Conservation (phyloP, 352 stramenopile genomes). For the Phytopythium helicoides region DNA sequence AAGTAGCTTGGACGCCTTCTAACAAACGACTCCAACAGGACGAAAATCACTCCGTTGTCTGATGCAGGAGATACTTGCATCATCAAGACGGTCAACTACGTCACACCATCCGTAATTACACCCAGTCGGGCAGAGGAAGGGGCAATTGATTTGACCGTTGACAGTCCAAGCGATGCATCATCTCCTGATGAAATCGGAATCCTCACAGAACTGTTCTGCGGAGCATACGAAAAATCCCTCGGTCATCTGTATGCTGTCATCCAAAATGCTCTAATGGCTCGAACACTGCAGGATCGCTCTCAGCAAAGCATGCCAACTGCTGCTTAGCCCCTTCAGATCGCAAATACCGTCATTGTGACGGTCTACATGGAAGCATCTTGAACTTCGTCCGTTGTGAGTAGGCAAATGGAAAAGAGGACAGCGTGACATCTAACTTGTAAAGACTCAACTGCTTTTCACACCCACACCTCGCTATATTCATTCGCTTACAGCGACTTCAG, state of each 20-base stretch:
- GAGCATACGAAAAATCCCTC: slow-evolving; percentile 18
- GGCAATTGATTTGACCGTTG: no score
- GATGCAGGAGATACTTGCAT: slow-evolving; percentile 7
- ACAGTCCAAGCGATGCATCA: neutral
- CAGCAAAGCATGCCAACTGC: neutral
- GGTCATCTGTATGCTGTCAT: slow-evolving; percentile 25
- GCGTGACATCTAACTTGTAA: no score
- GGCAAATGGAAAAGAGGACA: no score
- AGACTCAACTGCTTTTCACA: neutral
- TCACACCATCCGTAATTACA: slow-evolving; percentile 5
- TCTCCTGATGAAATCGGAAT: slow-evolving; percentile 25
- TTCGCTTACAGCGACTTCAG: slow-evolving; percentile 57
- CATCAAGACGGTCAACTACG: slow-evolving; percentile 10
- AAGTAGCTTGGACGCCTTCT: no score
- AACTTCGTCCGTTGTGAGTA: neutral
- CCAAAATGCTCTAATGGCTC: slow-evolving; percentile 34
- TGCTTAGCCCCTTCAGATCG: neutral
- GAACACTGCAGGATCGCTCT: slow-evolving; percentile 5
- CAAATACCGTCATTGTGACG: no score
- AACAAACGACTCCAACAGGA: slow-evolving; percentile 10
- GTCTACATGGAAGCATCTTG: no score
- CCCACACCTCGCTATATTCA: neutral
- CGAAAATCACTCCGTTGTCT: slow-evolving; percentile 9
- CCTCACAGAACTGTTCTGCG: slow-evolving; percentile 27
- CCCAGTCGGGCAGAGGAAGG: neutral